phyloP scores from a whole-genome alignment of 805 yeast species.

The Brettanomyces nanus region DNA sequence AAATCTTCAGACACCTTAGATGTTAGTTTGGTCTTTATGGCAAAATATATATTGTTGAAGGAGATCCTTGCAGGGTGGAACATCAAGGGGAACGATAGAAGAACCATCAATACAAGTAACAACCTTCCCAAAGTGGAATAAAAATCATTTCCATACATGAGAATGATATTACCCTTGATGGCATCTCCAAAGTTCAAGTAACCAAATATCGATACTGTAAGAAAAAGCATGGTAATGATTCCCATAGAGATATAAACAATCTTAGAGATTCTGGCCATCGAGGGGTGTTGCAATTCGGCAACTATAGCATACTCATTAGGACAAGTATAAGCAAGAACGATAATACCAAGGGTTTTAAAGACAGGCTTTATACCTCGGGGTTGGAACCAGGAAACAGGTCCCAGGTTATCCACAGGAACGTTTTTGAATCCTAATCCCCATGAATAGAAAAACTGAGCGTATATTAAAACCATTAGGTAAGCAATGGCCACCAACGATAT shows the following conservation, averaged over 20 bases:
- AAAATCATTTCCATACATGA: slow-evolving; percentile 52
- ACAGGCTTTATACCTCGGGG: slow-evolving; percentile 37
- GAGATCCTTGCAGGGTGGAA: slow-evolving; percentile 78
- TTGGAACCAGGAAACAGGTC: slow-evolving; percentile 32
- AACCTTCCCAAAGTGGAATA: slow-evolving; percentile 48
- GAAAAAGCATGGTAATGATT: slow-evolving; percentile 49
- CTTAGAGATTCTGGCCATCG: slow-evolving; percentile 36
- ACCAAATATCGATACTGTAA: slow-evolving; percentile 59
- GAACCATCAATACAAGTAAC: slow-evolving; percentile 61
- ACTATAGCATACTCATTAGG: slow-evolving; percentile 74
- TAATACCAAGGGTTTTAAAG: slow-evolving; percentile 61
- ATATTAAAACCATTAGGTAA: slow-evolving; percentile 49
- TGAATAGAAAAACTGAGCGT: slow-evolving; percentile 36
- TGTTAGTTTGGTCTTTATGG: slow-evolving; percentile 5
- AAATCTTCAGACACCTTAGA: background rate
- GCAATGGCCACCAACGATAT: slow-evolving; percentile 60
- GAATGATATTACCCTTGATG: slow-evolving; percentile 58
- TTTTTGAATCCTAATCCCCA: slow-evolving; percentile 26
- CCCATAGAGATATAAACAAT: slow-evolving; percentile 42
- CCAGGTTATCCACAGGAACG: slow-evolving; percentile 34
- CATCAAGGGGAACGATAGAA: slow-evolving; percentile 70
- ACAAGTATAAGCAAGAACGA: slow-evolving; percentile 76
- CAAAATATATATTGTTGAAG: slow-evolving; percentile 47
- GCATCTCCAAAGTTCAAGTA: slow-evolving; percentile 66
- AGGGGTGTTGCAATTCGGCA: slow-evolving; percentile 54